phyloP scores from a whole-genome alignment of 177 flowering plant species.

The Vitis hybrid region DNA sequence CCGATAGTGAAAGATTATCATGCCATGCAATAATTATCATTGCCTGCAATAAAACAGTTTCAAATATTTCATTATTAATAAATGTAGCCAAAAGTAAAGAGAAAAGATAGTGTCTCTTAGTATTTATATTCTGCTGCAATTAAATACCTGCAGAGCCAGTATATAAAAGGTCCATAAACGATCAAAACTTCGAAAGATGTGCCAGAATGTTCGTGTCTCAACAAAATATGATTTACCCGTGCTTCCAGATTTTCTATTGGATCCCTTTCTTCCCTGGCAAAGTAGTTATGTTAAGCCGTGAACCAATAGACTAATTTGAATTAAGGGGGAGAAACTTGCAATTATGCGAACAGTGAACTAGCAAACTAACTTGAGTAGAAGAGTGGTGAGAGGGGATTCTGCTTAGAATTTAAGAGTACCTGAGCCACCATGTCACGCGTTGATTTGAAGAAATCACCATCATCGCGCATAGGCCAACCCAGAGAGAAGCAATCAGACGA shows the following conservation, averaged over 20 bases:
- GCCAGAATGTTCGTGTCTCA: slow-evolving; percentile 94
- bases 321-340: neutral
- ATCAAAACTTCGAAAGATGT: slow-evolving; percentile 92
- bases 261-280: slow-evolving; percentile 54
- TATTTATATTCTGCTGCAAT: neutral
- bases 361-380: neutral
- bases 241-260: slow-evolving; percentile 49
- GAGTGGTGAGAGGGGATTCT: neutral
- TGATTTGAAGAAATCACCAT: slow-evolving; percentile 91
- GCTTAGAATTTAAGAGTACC: slow-evolving; percentile 27
- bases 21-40: slow-evolving; percentile 79
- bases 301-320: neutral
- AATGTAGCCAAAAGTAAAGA: slow-evolving; percentile 3
- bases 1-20: slow-evolving; percentile 34
- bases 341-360: slow-evolving; percentile 2
- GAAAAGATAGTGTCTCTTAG: slow-evolving; percentile 1
- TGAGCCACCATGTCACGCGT: slow-evolving; percentile 45
- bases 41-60: slow-evolving; percentile 45
- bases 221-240: slow-evolving; percentile 85
- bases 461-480: slow-evolving; percentile 99
- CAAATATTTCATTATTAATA: neutral
- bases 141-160: slow-evolving; percentile 77
- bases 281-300: slow-evolving; percentile 6
- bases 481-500: slow-evolving; percentile 85
- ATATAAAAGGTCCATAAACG: slow-evolving; percentile 93